Base-by-base conservation (phyloP, 2,329 filamentous ascomycete genomes). In the Colletotrichum filicis region DNA sequence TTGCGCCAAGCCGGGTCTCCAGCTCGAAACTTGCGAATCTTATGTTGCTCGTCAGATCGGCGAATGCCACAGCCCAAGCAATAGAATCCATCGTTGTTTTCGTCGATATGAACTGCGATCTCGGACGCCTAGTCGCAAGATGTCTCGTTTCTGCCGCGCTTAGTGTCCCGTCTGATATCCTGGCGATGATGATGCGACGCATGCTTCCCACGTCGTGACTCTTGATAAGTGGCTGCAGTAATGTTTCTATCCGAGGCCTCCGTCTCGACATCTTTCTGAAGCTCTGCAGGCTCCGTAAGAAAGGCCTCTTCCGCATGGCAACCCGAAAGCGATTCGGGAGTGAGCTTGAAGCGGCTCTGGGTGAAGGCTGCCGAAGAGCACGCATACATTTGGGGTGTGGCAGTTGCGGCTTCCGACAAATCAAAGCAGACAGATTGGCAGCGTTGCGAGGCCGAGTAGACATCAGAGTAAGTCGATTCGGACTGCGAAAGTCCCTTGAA, bases 1-100 rank as follows among this genome's bases (percentile, higher is more conserved):
- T 75, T 75, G 53, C 71, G 73, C 74, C 74, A 75, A 8, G 56
- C 68, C 5, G 69, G 68, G 28, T 70, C 66, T 49, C 66, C 64
- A 16, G 32, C 19, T 19, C 49, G 52, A 28, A 68, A 68, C 53
- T 56, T 68, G 11, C 74, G 69, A n/a, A 73, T 53, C 19, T 53
- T 53, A 26, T 75, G 68, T 6, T 74, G 73, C 32, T 73, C 64
- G 14, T 66, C 66, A 8, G 74, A 68, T 19, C 74, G 73, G 6
- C 73, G 65, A 32, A 75, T 75, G 52, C 74, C 74, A 35, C 74
- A 75, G 14, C 73, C 63, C 19, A 52, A 73, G 26, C 74, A 75
- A 49, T 74, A 75, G 57, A 75, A 74, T 19, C 74, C 74, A 52
- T 75, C 72, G 14, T 53, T 37, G 24, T 73, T 71, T 9, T 71